phyloP scores from a whole-genome alignment of 2,329 filamentous ascomycete genomes.

The Clarireedia sp. region DNA sequence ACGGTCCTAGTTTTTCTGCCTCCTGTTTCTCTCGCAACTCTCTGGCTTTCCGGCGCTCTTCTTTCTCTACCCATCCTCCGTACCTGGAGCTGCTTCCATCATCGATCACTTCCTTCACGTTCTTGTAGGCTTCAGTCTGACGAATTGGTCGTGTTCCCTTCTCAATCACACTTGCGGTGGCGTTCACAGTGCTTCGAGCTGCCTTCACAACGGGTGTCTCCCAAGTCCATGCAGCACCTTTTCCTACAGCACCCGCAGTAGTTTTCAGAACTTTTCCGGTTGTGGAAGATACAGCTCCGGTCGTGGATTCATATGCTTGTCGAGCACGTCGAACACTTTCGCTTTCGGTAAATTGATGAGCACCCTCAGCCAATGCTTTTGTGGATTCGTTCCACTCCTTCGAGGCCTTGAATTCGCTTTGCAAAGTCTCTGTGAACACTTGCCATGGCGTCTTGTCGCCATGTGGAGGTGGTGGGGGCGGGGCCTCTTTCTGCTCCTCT shows the following conservation, averaged over 20 bases:
- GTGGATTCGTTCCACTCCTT: conserved; percentile 99
- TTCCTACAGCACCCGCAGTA: conserved; percentile 79
- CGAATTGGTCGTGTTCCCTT: conserved; percentile 92
- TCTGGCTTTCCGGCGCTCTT: conserved; percentile 75
- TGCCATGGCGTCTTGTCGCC: conserved; percentile 98
- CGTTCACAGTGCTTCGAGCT: conserved; percentile 75
- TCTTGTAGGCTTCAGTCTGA: conserved; percentile 90
- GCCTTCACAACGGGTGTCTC: conserved; percentile 90
- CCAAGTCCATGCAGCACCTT: conserved; percentile 94
- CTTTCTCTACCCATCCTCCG: conserved; percentile 93
- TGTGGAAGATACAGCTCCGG: conserved; percentile 71
- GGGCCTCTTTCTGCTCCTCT: conserved; percentile 40
- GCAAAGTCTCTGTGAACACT: conserved; percentile 95
- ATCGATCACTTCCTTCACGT: conserved; percentile 91
- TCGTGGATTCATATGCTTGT: conserved; percentile 79
- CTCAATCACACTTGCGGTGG: conserved; percentile 79
- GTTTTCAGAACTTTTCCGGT: conserved; percentile 75
- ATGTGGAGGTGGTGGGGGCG: conserved; percentile 85
- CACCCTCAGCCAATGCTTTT: conserved; percentile 82
- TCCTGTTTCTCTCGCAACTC: conserved; percentile 62
- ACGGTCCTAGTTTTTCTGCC: conserved; percentile 33
- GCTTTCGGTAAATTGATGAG: conserved; percentile 87
- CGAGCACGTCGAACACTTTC: conserved; percentile 81
- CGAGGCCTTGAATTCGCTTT: conserved; percentile 87
- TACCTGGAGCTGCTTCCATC: conserved; percentile 95